Percentiles rank a stretch among this genome's conserved stretches.
Evolutionary conservation across 208 protist species (phyloP).

Genomic region (Tritrichomonas musculus): DNA sequence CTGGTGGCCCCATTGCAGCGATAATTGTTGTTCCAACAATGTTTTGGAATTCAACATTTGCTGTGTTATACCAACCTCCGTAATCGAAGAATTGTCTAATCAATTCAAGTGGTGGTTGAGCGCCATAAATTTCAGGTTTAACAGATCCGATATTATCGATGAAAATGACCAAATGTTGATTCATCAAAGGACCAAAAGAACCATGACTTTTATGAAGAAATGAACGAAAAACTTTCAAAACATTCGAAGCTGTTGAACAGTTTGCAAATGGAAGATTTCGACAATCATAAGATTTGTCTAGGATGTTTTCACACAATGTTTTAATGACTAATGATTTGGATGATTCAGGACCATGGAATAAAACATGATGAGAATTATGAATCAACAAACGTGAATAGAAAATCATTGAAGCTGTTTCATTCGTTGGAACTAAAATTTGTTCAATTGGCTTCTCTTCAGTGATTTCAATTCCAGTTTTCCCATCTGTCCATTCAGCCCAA

Average conservation of each 20-base stretch:
- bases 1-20: conserved; percentile 80
- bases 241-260: conserved; percentile 62
- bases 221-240: background rate
- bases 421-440: background rate
- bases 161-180: conserved; percentile 69
- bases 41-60: conserved; percentile 79
- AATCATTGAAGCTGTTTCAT: conserved; percentile 1
- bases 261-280: conserved; percentile 77
- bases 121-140: conserved; percentile 81
- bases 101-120: conserved; percentile 89
- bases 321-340: background rate
- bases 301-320: background rate
- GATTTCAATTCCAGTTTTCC: background rate
- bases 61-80: conserved; percentile 88
- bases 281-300: conserved; percentile 57
- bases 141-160: conserved; percentile 95
- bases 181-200: background rate
- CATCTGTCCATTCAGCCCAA: background rate
- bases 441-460: background rate
- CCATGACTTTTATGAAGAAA: background rate
- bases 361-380: background rate
- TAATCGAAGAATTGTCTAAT: conserved; percentile 87
- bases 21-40: conserved; percentile 81
- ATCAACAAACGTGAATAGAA: background rate
- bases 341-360: conserved; percentile 28